phyloP scores from a whole-genome alignment of 208 protist species.

The Balamuthia mandrillaris region DNA sequence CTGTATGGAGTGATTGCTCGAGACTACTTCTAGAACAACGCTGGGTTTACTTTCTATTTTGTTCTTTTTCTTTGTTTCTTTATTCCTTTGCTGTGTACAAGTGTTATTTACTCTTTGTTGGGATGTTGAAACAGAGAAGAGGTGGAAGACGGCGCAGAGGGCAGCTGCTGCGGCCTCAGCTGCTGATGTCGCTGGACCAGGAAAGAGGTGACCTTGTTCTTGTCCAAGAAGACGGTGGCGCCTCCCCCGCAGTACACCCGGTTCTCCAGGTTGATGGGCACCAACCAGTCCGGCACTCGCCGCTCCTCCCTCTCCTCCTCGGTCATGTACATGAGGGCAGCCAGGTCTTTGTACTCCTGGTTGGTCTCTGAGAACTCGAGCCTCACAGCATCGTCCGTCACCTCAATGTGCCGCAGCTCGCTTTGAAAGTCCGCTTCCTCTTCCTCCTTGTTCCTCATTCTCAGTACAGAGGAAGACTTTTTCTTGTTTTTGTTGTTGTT shows the following conservation, averaged over 20 bases:
- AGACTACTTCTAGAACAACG: too few species aligned
- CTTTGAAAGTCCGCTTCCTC: background rate
- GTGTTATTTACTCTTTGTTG: too few species aligned
- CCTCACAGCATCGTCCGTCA: background rate
- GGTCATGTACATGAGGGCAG: background rate
- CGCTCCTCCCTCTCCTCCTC: background rate
- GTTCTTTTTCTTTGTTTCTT: too few species aligned
- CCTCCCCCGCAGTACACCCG: background rate
- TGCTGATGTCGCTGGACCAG: background rate
- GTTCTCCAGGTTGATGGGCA: background rate
- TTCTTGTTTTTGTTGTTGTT: too few species aligned
- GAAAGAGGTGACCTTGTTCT: background rate
- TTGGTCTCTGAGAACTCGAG: background rate
- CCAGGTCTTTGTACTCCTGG: slow-evolving; percentile 1
- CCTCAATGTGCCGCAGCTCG: background rate
- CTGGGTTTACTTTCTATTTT: too few species aligned
- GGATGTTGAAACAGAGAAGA: too few species aligned
- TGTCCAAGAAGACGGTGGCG: background rate
- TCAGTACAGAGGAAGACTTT: too few species aligned
- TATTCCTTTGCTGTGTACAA: too few species aligned
- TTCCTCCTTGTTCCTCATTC: too few species aligned
- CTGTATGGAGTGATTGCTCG: too few species aligned
- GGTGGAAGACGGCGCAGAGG: too few species aligned
- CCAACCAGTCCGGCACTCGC: background rate
- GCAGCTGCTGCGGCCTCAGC: too few species aligned